Base-by-base conservation (phyloP, 2,329 filamentous ascomycete species). In the Ophiostoma himal-ulmi region DNA sequence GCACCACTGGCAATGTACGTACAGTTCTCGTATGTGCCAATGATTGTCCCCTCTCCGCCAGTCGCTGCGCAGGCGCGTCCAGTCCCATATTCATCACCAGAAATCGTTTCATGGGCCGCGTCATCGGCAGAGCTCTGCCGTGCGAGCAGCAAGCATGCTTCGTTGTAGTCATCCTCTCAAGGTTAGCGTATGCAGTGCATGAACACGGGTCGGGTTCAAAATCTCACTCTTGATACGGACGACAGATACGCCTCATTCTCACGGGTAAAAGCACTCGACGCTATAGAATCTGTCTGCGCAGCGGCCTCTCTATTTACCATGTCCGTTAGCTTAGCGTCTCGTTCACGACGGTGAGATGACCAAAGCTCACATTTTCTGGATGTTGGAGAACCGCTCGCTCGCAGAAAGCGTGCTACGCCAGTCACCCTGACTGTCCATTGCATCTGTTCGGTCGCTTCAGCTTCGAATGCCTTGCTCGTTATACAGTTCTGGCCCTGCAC, bases 231-330 rank as follows among this genome's bases (percentile, higher is more conserved):
- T 48, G 87, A 88, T 34, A 80, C 75, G 13, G 88, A 86, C 60
- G 80, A 79, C 62, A 85, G 83, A 74, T 88, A 91, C 14, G 88
- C 87, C 13, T 85, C 82, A 65, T 85, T 86, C 78, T 96, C 93
- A 57, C 88, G 80, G 66, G 83, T 78, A 75, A 90, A 89, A 26
- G 91, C 92, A 54, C 76, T 82, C 74, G 77, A 76, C 14, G 54
- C 77, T 13, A 74, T 10, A 7, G 39, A 13, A 5, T 48, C 3
- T 3, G 3, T 44, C 22, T 67, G 39, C 26, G 20, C 44, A 5
- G 66, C 30, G 1, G 41, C 14, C 41, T 68, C 26, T 26, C 66
- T 52, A 10, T 22, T 2, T 30, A n/a, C 37, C 26, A 13, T 26
- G 26, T 37, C n/a, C n/a, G 1, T 20, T 26, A 30, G 65, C 41